These are phyloP conservation scores for Pneumocystis oryctolagi DNA, from an alignment of 1,139 yeast genomes.

Conservation along the genomic window DNA sequence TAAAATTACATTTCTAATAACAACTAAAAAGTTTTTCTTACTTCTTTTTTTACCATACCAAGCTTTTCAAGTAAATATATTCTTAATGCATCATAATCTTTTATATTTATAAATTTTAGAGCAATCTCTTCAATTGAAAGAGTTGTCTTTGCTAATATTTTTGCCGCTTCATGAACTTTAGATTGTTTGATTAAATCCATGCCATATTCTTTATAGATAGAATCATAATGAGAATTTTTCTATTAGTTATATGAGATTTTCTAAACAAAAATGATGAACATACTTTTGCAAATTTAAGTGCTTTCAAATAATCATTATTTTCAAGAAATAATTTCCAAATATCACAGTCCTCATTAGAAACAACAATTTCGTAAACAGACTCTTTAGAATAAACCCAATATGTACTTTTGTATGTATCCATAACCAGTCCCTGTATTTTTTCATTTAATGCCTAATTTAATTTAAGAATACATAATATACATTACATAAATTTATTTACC, in stretches of 20 bases:
- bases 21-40: constrained; percentile 16
- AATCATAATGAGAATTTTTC: constrained; percentile 30
- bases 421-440: constrained; percentile 39
- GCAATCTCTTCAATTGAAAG: constrained; percentile 63
- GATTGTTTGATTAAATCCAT: constrained; percentile 32
- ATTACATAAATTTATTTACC: not conserved
- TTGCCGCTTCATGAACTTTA: constrained; percentile 40
- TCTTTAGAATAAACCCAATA: constrained; percentile 45
- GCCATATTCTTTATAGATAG: constrained; percentile 51
- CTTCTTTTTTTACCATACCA: constrained; percentile 24
- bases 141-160: constrained; percentile 45
- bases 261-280: constrained; percentile 17
- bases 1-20: constrained; percentile 15
- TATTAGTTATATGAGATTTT: not conserved
- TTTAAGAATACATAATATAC: constrained; percentile 9
- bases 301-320: constrained; percentile 51
- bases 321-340: constrained; percentile 64
- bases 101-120: constrained; percentile 39
- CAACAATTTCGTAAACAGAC: constrained; percentile 50
- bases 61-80: constrained; percentile 46
- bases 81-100: constrained; percentile 34
- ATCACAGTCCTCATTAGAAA: constrained; percentile 53
- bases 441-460: constrained; percentile 20
- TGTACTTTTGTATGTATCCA: constrained; percentile 42
- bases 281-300: constrained; percentile 36